Evolutionary conservation across 768 basidiomycete species (phyloP).

Genomic region (Lentinula boryana): DNA sequence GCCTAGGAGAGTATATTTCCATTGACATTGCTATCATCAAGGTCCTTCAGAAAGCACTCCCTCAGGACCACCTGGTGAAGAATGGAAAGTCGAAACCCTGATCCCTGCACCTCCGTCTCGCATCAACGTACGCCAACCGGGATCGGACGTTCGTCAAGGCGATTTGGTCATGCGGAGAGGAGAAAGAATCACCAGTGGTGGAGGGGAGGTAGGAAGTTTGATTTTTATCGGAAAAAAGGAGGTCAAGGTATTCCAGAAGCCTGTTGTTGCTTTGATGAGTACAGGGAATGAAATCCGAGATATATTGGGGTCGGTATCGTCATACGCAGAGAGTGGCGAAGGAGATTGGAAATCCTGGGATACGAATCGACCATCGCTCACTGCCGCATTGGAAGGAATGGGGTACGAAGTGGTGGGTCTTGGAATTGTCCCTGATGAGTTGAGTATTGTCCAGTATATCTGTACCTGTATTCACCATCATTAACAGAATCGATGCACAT

Average conservation of each 20-base stretch:
- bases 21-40: neutral
- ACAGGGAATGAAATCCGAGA: constrained; percentile 83
- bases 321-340: constrained; percentile 22
- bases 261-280: constrained; percentile 73
- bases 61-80: constrained; percentile 37
- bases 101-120: constrained; percentile 50
- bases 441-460: constrained; percentile 15
- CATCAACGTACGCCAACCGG: constrained; percentile 71
- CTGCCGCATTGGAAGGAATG: constrained; percentile 60
- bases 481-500: constrained; percentile 49
- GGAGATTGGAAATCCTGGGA: constrained; percentile 71
- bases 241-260: constrained; percentile 67
- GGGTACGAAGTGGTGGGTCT: constrained; percentile 77
- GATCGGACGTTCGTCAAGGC: constrained; percentile 66
- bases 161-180: constrained; percentile 62
- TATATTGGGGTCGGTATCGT: constrained; percentile 30
- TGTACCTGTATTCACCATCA: neutral
- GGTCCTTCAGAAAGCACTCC: constrained; percentile 15
- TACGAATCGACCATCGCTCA: constrained; percentile 79
- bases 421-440: constrained; percentile 77
- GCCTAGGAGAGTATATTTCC: neutral
- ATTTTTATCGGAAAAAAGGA: constrained; percentile 70
- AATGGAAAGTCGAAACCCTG: constrained; percentile 64
- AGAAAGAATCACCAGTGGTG: constrained; percentile 53
- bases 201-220: constrained; percentile 82